Conservation (phyloP, 176 grass and related monocot species). For the Paspalum vaginatum region DNA sequence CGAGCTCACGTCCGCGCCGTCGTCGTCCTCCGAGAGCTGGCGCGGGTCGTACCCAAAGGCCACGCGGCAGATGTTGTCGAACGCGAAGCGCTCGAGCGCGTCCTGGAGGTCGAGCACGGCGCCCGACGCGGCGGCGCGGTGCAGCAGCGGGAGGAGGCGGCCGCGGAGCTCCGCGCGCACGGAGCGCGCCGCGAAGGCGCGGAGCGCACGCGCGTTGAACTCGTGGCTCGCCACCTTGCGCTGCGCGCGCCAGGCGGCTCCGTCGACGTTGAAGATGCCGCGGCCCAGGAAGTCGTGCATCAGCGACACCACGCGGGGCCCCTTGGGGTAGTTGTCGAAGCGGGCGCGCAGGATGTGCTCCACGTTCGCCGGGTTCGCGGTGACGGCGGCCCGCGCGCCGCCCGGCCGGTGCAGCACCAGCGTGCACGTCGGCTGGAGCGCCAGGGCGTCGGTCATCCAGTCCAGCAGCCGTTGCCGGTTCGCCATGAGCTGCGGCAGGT, state of each 20-base stretch:
- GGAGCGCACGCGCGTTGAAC: neutral
- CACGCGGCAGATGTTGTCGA: neutral
- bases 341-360: conserved; percentile 46
- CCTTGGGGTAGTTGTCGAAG: conserved; percentile 47
- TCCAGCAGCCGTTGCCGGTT: neutral
- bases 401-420: neutral
- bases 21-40: conserved; percentile 39
- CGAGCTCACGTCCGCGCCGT: neutral
- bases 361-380: conserved; percentile 43
- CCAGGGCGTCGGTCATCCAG: neutral
- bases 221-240: conserved; percentile 49
- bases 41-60: conserved; percentile 51
- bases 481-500: neutral
- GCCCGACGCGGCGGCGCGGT: neutral
- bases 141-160: conserved; percentile 42
- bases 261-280: conserved; percentile 52
- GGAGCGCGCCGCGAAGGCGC: conserved; percentile 35
- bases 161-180: conserved; percentile 40
- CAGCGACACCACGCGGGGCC: neutral
- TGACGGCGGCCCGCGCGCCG: conserved; percentile 14
- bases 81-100: conserved; percentile 29
- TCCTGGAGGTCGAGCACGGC: conserved; percentile 34
- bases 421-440: neutral
- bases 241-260: conserved; percentile 46
- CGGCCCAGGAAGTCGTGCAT: conserved; percentile 48